Evolutionary conservation across 179 eudicot genomes (phyloP).

Genomic region (Corrigiola litoralis): DNA sequence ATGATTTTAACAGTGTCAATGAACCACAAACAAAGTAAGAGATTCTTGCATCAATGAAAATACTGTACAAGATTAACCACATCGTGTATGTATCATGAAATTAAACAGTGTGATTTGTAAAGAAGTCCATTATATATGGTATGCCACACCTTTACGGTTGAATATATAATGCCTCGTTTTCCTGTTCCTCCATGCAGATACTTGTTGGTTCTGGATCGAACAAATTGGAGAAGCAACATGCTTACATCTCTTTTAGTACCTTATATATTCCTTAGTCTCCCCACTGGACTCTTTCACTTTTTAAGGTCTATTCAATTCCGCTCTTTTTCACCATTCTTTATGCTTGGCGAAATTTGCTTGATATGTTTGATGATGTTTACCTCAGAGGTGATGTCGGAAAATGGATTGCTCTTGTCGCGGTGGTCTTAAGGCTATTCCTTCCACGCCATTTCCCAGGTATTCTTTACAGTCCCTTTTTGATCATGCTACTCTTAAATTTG

Average conservation of each 20-base stretch:
- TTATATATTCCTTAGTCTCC: slow-evolving; percentile 74
- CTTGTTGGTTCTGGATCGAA: slow-evolving; percentile 65
- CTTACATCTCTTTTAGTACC: slow-evolving; percentile 71
- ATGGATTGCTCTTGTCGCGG: slow-evolving; percentile 72
- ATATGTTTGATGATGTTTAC: background rate
- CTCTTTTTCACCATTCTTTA: background rate
- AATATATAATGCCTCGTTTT: no score
- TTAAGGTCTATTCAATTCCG: slow-evolving; percentile 40
- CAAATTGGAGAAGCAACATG: slow-evolving; percentile 80
- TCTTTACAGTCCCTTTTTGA: background rate
- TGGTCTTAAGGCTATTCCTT: slow-evolving; percentile 70
- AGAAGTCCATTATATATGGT: no score
- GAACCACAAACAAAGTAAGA: no score
- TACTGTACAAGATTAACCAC: no score
- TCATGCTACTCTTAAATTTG: background rate
- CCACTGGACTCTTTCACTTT: slow-evolving; percentile 38
- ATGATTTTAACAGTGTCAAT: no score
- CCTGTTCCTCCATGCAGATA: slow-evolving; percentile 38
- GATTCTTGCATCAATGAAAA: no score
- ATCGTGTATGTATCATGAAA: no score
- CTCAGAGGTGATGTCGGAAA: slow-evolving; percentile 71
- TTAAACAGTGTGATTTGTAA: no score
- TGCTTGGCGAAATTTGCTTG: background rate
- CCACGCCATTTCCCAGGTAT: slow-evolving; percentile 57
- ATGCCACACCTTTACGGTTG: no score